Conservation (phyloP, 768 basidiomycete genomes). For the Phlegmacium glaucopus region DNA sequence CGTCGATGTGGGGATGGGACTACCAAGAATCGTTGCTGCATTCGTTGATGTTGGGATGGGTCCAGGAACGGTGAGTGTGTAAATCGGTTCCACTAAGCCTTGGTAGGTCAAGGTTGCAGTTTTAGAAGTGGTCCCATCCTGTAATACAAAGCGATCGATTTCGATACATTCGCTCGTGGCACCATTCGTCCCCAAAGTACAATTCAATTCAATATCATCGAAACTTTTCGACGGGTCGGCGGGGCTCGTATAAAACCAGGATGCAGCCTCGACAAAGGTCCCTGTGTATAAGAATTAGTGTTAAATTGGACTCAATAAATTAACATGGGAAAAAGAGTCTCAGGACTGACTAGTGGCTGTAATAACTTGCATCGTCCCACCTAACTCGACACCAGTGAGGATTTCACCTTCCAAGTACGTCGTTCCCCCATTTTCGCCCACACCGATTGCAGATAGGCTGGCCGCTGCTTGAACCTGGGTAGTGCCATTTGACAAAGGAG, state of each 20-base stretch:
- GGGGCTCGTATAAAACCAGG: not conserved
- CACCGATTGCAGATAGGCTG: not conserved
- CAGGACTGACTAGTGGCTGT: not conserved
- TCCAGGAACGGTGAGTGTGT: not conserved
- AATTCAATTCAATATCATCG: not conserved
- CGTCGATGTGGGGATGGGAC: no score
- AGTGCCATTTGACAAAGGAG: not conserved
- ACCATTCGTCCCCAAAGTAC: not conserved
- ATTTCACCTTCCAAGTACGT: not conserved
- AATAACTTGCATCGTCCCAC: not conserved
- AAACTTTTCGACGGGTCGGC: not conserved
- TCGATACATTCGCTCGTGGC: not conserved
- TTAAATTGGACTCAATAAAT: not conserved
- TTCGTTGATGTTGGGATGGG: not conserved
- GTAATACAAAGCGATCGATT: not conserved
- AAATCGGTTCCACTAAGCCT: not conserved
- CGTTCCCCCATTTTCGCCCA: not conserved
- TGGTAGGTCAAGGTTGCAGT: not conserved
- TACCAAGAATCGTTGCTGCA: no score
- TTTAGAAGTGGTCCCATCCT: not conserved
- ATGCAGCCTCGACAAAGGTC: not conserved
- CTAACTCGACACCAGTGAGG: not conserved
- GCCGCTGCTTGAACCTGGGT: no score
- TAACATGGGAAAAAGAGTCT: no score
- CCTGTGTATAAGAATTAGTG: not conserved